Percentiles rank a stretch among this genome's conserved stretches.
Conservation (phyloP, 306 rosid species). For the Oemleria cerasiformis region DNA sequence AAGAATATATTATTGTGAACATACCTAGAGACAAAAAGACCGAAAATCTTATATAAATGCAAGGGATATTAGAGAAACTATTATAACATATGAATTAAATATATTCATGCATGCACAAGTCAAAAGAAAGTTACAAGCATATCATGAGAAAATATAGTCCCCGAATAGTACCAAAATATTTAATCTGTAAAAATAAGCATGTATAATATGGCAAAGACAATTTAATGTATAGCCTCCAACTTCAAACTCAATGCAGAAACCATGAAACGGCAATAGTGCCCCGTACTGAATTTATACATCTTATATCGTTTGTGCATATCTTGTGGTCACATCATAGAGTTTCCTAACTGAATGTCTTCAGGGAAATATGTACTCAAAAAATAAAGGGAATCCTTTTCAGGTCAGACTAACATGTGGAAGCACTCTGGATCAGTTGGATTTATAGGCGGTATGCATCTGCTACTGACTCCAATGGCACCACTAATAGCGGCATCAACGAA, state of each 20-base stretch:
- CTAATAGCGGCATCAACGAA: constrained; percentile 92
- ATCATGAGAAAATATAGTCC: not conserved
- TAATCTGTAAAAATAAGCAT: not conserved
- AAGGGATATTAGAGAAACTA: not conserved
- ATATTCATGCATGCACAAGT: not conserved
- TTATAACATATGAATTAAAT: not conserved
- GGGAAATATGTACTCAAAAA: not conserved
- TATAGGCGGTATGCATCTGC: constrained; percentile 95
- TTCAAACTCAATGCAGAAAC: not conserved
- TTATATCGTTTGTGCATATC: not conserved
- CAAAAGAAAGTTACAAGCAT: not conserved
- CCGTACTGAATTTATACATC: not conserved
- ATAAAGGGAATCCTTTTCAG: not conserved
- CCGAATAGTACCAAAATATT: not conserved
- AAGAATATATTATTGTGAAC: constrained; percentile 99
- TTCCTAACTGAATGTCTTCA: not conserved
- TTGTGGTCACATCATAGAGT: not conserved
- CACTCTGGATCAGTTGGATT: constrained; percentile 99
- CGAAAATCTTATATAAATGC: constrained; percentile 16
- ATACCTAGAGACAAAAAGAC: constrained; percentile 54
- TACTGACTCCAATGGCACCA: constrained; percentile 94
- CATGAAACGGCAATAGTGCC: not conserved
- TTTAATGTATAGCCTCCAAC: not conserved
- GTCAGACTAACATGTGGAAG: constrained; percentile 93
- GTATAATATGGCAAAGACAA: not conserved